Conservation (phyloP, 768 basidiomycete species). For the Leccinum truebloodii region DNA sequence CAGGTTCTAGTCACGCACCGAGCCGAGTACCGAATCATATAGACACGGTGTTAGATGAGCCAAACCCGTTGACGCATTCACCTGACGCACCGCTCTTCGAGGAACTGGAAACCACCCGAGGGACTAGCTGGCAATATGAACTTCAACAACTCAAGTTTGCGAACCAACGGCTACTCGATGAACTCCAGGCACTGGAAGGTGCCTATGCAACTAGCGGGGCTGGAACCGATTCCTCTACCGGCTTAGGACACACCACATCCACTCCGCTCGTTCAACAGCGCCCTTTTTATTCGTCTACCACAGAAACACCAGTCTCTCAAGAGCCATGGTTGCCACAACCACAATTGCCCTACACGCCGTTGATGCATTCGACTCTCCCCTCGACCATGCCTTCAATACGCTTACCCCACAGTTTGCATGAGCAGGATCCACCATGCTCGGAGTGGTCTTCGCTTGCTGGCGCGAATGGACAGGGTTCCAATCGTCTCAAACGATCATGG, state of each 20-base stretch:
- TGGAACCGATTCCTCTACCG: background rate
- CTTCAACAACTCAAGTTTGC: slow-evolving; percentile 78
- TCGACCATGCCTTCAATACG: slow-evolving; percentile 3
- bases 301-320: background rate
- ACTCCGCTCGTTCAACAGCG: background rate
- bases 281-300: background rate
- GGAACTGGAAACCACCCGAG: slow-evolving; percentile 65
- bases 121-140: slow-evolving; percentile 92
- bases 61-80: slow-evolving; percentile 15
- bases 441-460: slow-evolving; percentile 33
- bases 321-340: slow-evolving; percentile 7
- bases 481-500: slow-evolving; percentile 31
- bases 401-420: slow-evolving; percentile 17
- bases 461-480: slow-evolving; percentile 22
- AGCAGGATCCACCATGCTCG: slow-evolving; percentile 20
- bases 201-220: slow-evolving; percentile 1
- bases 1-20: background rate
- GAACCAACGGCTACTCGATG: slow-evolving; percentile 65
- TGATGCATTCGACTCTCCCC: slow-evolving; percentile 8
- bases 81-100: slow-evolving; percentile 57
- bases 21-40: background rate
- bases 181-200: slow-evolving; percentile 46
- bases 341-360: slow-evolving; percentile 6
- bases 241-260: background rate
- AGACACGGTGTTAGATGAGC: background rate